Evolutionary conservation across 192 early-diverging fungal species (phyloP).

Genomic region (Coemansia sp.): DNA sequence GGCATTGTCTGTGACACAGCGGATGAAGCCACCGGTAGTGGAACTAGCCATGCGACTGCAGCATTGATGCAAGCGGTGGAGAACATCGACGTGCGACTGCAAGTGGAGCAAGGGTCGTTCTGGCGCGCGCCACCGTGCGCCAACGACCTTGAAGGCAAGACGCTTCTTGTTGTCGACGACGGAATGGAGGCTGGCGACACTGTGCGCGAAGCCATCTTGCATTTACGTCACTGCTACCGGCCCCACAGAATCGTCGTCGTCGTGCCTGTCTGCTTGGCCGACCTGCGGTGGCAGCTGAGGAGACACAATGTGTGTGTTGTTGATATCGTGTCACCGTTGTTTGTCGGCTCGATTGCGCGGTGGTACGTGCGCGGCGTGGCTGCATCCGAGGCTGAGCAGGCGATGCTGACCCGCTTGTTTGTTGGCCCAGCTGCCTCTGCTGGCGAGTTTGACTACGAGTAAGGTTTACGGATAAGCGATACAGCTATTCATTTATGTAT

Average conservation of each 20-base stretch:
- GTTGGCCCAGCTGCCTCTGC: background rate
- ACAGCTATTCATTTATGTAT: background rate
- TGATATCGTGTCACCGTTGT: slow-evolving; percentile 49
- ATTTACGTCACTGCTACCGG: slow-evolving; percentile 39
- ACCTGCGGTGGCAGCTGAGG: slow-evolving; percentile 42
- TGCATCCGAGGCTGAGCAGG: slow-evolving; percentile 27
- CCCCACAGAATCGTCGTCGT: slow-evolving; percentile 40
- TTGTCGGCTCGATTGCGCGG: slow-evolving; percentile 31
- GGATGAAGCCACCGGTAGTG: background rate
- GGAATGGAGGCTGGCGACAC: slow-evolving; percentile 54
- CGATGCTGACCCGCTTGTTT: slow-evolving; percentile 30
- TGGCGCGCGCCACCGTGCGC: background rate
- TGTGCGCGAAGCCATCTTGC: slow-evolving; percentile 53
- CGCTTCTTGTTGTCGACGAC: slow-evolving; percentile 52
- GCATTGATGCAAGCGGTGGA: slow-evolving; percentile 16
- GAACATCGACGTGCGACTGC: slow-evolving; percentile 15
- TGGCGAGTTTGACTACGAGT: slow-evolving; percentile 28
- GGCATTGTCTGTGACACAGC: slow-evolving; percentile 8
- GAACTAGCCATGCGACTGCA: slow-evolving; percentile 1
- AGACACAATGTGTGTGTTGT: slow-evolving; percentile 42
- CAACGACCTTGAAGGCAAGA: slow-evolving; percentile 20
- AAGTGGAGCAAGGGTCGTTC: slow-evolving; percentile 34
- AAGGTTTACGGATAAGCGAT: background rate
- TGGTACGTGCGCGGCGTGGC: slow-evolving; percentile 38
- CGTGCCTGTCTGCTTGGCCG: slow-evolving; percentile 54